These are phyloP conservation scores for Cinchona pubescens DNA, from an alignment of 257 asterid genomes.

Conservation along the genomic window DNA sequence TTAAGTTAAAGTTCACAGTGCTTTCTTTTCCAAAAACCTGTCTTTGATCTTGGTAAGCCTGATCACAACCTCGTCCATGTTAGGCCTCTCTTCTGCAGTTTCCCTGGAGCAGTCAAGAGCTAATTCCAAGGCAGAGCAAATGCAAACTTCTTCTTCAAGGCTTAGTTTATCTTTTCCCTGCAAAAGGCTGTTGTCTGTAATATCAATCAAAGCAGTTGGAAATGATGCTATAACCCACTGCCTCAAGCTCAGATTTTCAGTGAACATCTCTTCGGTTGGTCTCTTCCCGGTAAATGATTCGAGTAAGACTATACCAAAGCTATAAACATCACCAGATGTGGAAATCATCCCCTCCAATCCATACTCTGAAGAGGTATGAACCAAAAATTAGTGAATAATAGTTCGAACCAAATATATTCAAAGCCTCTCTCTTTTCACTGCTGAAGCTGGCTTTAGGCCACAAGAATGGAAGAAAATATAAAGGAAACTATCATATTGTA, in stretches of 20 bases:
- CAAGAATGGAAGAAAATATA: too few species aligned
- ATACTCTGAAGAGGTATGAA: neutral
- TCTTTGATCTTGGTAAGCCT: conserved; percentile 2
- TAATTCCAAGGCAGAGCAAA: neutral
- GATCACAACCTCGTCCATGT: conserved; percentile 3
- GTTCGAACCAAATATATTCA: too few species aligned
- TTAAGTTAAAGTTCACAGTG: too few species aligned
- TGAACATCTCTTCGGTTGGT: conserved; percentile 5
- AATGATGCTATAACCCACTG: conserved; percentile 1
- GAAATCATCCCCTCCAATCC: conserved; percentile 7
- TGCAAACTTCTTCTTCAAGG: neutral
- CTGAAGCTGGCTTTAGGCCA: too few species aligned
- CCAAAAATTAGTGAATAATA: neutral
- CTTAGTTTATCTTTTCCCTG: neutral
- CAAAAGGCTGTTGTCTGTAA: neutral
- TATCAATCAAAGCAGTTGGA: neutral
- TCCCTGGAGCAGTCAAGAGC: conserved; percentile 6
- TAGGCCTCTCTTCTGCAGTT: conserved; percentile 5
- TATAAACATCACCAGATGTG: conserved; percentile 9
- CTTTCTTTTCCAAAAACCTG: too few species aligned
- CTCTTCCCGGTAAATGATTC: conserved; percentile 10
- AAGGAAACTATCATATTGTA: too few species aligned
- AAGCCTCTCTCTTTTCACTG: too few species aligned
- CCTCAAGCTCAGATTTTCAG: conserved; percentile 1
- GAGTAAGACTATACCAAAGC: conserved; percentile 8